phyloP scores from a whole-genome alignment of 208 protist species.

The Acanthamoeba triangularis region DNA sequence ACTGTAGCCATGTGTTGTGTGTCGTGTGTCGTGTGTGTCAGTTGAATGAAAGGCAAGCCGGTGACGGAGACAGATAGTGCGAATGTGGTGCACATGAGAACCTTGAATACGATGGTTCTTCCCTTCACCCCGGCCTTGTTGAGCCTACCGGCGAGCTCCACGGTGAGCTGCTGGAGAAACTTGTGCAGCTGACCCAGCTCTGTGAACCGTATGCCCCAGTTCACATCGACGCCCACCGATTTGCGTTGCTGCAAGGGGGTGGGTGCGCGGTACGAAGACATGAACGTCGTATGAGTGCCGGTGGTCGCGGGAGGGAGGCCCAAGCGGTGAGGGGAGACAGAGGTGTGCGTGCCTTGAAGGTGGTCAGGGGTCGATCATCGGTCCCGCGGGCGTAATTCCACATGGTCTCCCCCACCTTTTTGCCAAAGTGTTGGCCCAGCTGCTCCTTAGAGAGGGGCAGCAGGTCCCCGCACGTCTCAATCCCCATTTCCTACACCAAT shows the following conservation, averaged over 20 bases:
- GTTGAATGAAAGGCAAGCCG: neutral
- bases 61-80: neutral
- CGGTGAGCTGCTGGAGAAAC: slow-evolving; percentile 74
- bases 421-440: slow-evolving; percentile 74
- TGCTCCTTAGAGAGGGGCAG: neutral
- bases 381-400: slow-evolving; percentile 63
- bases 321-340: neutral
- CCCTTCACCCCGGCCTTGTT: neutral
- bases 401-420: slow-evolving; percentile 73
- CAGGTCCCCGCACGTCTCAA: slow-evolving; percentile 74
- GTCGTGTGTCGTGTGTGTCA: neutral
- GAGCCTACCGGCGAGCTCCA: slow-evolving; percentile 74
- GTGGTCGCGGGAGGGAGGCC: no score
- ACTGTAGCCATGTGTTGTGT: neutral
- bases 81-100: neutral
- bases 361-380: slow-evolving; percentile 58
- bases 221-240: slow-evolving; percentile 78
- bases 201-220: slow-evolving; percentile 85
- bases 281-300: neutral
- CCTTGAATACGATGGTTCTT: slow-evolving; percentile 55
- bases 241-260: slow-evolving; percentile 74
- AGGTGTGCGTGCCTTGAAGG: neutral
- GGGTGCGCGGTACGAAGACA: neutral
- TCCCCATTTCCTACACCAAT: neutral
- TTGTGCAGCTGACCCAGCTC: slow-evolving; percentile 71